These are phyloP conservation scores for Agaricales sp. DNA, from an alignment of 1,284 basidiomycete species.

Conservation along the genomic window DNA sequence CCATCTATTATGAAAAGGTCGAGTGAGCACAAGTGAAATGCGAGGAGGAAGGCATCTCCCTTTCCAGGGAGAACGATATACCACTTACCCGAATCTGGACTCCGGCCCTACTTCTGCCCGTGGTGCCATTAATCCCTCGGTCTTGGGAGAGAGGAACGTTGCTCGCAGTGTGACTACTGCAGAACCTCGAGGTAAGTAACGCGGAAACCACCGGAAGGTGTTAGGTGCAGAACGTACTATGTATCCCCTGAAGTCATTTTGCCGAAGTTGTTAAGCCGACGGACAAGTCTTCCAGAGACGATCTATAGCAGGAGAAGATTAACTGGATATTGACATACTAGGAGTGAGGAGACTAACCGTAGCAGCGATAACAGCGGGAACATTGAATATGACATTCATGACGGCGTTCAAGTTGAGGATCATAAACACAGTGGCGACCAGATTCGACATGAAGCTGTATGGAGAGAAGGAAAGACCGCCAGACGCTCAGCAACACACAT, in stretches of 20 bases:
- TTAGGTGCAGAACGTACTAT: conserved; percentile 1
- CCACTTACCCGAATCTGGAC: not conserved
- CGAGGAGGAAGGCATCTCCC: not conserved
- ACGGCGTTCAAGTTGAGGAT: conserved; percentile 20
- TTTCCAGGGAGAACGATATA: not conserved
- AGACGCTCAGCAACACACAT: not conserved
- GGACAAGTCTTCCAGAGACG: not conserved
- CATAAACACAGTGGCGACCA: conserved; percentile 24
- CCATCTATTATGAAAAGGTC: not conserved
- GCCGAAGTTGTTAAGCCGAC: conserved; percentile 1
- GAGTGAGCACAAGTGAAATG: not conserved
- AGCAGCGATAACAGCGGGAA: conserved; percentile 58
- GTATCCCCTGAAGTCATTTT: not conserved
- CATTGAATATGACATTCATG: conserved; percentile 56
- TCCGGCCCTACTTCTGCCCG: not conserved
- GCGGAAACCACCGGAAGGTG: too few relatives aligned
- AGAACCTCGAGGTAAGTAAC: not conserved
- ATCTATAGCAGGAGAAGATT: not conserved
- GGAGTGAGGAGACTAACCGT: conserved; percentile 19
- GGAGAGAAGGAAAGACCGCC: not conserved
- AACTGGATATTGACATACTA: not conserved
- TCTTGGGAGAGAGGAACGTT: not conserved
- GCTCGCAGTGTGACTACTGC: not conserved
- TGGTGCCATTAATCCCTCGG: not conserved
- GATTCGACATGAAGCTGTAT: conserved; percentile 20